Conservation (phyloP, 305 asterid genomes). For the Fraxinus sp. region DNA sequence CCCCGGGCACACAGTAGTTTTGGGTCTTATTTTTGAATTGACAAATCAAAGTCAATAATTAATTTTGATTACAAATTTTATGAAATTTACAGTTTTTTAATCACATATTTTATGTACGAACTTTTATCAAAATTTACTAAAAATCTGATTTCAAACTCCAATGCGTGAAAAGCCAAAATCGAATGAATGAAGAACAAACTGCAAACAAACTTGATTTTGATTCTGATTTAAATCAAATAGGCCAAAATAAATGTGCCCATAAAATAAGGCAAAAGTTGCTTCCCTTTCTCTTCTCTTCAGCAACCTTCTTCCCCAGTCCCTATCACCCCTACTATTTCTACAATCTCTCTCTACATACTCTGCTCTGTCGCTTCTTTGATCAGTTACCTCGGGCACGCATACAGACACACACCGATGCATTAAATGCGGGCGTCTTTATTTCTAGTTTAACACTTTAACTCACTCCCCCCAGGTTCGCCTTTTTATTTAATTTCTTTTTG, state of each 20-base stretch:
- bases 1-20: no score
- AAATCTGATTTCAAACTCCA: no score
- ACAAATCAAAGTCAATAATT: no score
- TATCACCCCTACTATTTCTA: conserved; percentile 14
- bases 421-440: conserved; percentile 23
- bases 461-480: conserved; percentile 12
- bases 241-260: not conserved
- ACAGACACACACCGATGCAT: conserved; percentile 26
- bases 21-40: no score
- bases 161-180: no score
- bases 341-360: not conserved
- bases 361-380: conserved; percentile 25
- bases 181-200: not conserved
- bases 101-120: no score
- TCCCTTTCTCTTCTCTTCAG: no score
- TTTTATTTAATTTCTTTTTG: not conserved
- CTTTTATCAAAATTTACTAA: no score
- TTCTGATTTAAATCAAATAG: not conserved
- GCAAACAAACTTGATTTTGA: no score
- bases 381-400: conserved; percentile 26
- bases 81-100: no score
- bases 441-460: not conserved
- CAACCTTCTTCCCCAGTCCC: not conserved
- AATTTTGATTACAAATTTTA: no score
- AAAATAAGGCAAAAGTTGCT: not conserved